These are phyloP conservation scores for Ulota crispa DNA, from an alignment of 225 moss, liverwort and hornwort species.

Conservation along the genomic window DNA sequence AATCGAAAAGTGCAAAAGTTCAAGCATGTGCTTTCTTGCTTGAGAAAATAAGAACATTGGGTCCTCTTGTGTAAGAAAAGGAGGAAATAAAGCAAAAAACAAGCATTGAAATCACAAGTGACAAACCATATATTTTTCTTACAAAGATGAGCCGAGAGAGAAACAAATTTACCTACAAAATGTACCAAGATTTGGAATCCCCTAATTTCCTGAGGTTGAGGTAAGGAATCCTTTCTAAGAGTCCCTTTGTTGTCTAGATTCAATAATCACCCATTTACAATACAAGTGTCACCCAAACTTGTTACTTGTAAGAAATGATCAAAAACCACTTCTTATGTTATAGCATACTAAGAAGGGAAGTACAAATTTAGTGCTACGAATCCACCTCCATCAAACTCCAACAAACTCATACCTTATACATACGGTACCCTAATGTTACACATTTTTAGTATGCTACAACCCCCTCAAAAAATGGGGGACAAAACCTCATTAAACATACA, in stretches of 20 bases:
- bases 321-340: too few relatives aligned
- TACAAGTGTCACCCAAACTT: background rate
- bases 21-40: too few relatives aligned
- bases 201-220: background rate
- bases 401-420: background rate
- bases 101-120: too few relatives aligned
- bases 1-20: too few relatives aligned
- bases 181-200: too few relatives aligned
- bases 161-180: too few relatives aligned
- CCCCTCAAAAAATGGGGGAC: constrained; percentile 10
- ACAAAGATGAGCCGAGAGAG: too few relatives aligned
- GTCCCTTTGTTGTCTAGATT: background rate
- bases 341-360: background rate
- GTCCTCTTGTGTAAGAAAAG: too few relatives aligned
- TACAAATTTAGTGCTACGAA: background rate
- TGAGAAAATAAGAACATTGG: too few relatives aligned
- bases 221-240: background rate
- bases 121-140: too few relatives aligned
- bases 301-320: background rate
- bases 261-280: background rate
- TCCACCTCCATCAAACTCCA: background rate
- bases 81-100: too few relatives aligned
- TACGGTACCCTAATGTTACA: background rate
- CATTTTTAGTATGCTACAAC: background rate
- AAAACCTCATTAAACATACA: background rate